Percentiles rank a stretch among this genome's conserved stretches.
Evolutionary conservation across 2,329 filamentous ascomycete genomes (phyloP).

Genomic region (Mycocentrospora acerina): DNA sequence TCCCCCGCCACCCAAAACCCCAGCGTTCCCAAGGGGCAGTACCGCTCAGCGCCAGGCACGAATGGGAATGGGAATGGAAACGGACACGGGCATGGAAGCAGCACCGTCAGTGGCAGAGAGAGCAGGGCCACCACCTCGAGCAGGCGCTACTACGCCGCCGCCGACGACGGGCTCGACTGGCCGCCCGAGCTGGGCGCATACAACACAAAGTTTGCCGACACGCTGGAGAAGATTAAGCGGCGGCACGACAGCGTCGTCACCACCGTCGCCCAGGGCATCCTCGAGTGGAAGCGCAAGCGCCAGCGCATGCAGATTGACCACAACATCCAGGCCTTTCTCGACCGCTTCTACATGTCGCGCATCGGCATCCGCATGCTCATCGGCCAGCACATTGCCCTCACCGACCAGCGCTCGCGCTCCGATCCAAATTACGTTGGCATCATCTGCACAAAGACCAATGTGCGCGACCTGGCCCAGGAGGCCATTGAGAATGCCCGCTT

Average conservation of each 20-base stretch:
- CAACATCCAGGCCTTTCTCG: constrained; percentile 95
- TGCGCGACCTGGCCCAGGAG: constrained; percentile 90
- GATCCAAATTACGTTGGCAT: constrained; percentile 97
- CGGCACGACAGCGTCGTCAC: constrained; percentile 96
- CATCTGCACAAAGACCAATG: constrained; percentile 98
- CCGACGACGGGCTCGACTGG: constrained; percentile 87
- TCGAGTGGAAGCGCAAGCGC: constrained; percentile 95
- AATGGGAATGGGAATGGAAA: constrained; percentile 47
- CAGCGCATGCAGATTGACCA: constrained; percentile 98
- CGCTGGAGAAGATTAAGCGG: constrained; percentile 90
- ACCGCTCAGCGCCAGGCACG: constrained; percentile 58
- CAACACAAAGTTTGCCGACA: constrained; percentile 86
- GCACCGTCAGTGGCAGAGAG: constrained; percentile 51
- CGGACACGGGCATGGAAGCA: constrained; percentile 42
- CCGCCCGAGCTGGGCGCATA: constrained; percentile 92
- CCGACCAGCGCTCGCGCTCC: constrained; percentile 84
- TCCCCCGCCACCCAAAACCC: constrained; percentile 87
- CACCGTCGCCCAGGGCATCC: constrained; percentile 94
- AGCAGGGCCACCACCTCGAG: constrained; percentile 47
- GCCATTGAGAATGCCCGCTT: constrained; percentile 99
- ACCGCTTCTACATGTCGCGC: constrained; percentile 99
- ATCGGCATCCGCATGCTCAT: constrained; percentile 99
- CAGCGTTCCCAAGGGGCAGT: constrained; percentile 81
- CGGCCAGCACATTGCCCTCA: constrained; percentile 95
- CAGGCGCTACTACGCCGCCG: constrained; percentile 85